These are phyloP conservation scores for Bombardia bombarda DNA, from an alignment of 495 filamentous ascomycete genomes.

Conservation along the genomic window DNA sequence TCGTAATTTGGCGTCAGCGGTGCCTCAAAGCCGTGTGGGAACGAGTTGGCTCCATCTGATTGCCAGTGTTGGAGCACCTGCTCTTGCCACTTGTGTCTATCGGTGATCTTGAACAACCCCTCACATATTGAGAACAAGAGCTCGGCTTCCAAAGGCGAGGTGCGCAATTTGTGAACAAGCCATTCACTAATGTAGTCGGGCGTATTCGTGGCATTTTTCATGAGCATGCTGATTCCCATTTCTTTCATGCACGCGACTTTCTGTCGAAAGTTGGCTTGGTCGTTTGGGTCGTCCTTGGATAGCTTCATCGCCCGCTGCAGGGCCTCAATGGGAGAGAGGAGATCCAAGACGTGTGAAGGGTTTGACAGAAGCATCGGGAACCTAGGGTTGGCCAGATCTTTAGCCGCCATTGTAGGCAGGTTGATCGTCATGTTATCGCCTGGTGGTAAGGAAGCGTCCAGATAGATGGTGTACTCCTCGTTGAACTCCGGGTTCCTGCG, in stretches of 20 bases:
- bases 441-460: background rate
- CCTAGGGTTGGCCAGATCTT: constrained; percentile 13
- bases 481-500: constrained; percentile 22
- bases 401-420: background rate
- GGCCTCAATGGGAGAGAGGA: constrained; percentile 10
- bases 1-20: constrained; percentile 13
- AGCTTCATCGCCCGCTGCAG: constrained; percentile 13
- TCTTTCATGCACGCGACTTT: constrained; percentile 25
- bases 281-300: constrained; percentile 15
- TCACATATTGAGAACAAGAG: constrained; percentile 31
- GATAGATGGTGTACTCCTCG: constrained; percentile 20
- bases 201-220: constrained; percentile 25
- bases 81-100: constrained; percentile 36
- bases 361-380: constrained; percentile 28
- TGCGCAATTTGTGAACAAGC: constrained; percentile 37
- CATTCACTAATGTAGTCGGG: constrained; percentile 38
- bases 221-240: constrained; percentile 21
- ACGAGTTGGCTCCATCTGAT: constrained; percentile 24
- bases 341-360: constrained; percentile 21
- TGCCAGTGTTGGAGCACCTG: constrained; percentile 39
- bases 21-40: constrained; percentile 14
- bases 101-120: constrained; percentile 23
- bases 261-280: constrained; percentile 10
- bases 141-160: constrained; percentile 35
- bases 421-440: constrained; percentile 21